Percentiles rank a stretch among this genome's conserved stretches.
Conservation (phyloP, 306 rosid species). For the Quercus mongolica region DNA sequence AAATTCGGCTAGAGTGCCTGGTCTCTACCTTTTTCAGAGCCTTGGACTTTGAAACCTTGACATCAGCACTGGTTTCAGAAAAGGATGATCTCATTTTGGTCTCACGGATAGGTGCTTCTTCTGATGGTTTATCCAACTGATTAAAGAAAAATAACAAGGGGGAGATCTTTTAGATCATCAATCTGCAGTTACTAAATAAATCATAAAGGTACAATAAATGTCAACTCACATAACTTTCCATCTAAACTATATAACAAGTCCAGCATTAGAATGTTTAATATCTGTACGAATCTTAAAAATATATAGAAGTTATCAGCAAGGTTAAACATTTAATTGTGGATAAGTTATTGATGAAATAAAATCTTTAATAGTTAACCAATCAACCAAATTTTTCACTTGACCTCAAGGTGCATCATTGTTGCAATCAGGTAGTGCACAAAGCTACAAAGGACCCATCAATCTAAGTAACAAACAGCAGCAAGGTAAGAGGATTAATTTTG, state of each 20-base stretch:
- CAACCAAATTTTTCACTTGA: not conserved
- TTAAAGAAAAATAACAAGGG: constrained; percentile 12
- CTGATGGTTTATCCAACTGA: constrained; percentile 57
- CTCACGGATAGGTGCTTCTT: constrained; percentile 22
- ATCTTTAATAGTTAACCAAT: not conserved
- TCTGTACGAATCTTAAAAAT: not conserved
- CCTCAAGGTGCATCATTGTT: not conserved
- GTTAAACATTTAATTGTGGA: not conserved
- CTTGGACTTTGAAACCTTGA: constrained; percentile 4
- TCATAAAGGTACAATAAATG: not conserved
- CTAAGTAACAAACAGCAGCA: not conserved
- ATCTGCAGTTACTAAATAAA: not conserved
- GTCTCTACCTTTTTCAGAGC: constrained; percentile 1
- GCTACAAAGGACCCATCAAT: not conserved
- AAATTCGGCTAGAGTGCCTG: constrained; percentile 28
- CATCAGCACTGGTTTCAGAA: constrained; percentile 21
- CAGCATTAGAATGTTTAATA: not conserved
- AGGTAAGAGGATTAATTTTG: not conserved
- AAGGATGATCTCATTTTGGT: constrained; percentile 24
- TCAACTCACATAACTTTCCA: not conserved
- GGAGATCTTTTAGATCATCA: constrained; percentile 3
- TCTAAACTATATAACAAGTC: not conserved
- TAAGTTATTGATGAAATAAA: not conserved
- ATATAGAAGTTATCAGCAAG: not conserved
- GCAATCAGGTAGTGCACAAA: not conserved